Evolutionary conservation across 495 filamentous ascomycete genomes (phyloP), one percentile per base, ranked within the genome.

Genomic region (Viridothelium virens): DNA sequence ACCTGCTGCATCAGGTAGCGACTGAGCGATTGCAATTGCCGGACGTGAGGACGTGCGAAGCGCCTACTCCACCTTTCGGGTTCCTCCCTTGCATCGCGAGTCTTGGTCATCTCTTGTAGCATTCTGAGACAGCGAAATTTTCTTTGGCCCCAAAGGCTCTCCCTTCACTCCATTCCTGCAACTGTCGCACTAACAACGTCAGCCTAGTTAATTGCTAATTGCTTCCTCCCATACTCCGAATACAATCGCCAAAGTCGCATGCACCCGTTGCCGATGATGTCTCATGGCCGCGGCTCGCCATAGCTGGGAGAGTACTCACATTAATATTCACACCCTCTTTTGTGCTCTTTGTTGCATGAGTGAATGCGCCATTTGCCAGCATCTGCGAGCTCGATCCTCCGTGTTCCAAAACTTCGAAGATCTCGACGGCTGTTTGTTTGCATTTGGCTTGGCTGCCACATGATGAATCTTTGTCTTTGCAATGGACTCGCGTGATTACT

Each of bases 91-190:
- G 25, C 25, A 1, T 25, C 25, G 25, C 41, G 41, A 46, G 41
- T 46, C 41, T 46, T 46, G 5, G 18, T 5, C 18, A 53, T 5
- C 11, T 14, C 11, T 53, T 5, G 48, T 18, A 53, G 48, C 48
- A 7, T 53, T n/a, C 48, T 53, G 48, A 53, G 48, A 53, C 48
- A 53, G 14, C 41, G 41, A 59, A 31, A 34, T 59, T 59, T 59
- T 36, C 53, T 59, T 59, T 31, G 53, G 18, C 31, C 31, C 6
- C 18, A 36, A 14, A 36, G 53, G 18, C 41, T 59, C 25, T 59
- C 53, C 25, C 14, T 59, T 59, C 7, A 59, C 53, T 59, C 53
- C 5, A 36, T 7, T 16, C 6, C 53, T 36, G 3, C 31, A 18
- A 18, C 53, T 59, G 48, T 5, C 48, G 25, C 25, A 25, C 25